Evolutionary conservation across 2,329 filamentous ascomycete genomes (phyloP).

Genomic region (Colletotrichum tanaceti): DNA sequence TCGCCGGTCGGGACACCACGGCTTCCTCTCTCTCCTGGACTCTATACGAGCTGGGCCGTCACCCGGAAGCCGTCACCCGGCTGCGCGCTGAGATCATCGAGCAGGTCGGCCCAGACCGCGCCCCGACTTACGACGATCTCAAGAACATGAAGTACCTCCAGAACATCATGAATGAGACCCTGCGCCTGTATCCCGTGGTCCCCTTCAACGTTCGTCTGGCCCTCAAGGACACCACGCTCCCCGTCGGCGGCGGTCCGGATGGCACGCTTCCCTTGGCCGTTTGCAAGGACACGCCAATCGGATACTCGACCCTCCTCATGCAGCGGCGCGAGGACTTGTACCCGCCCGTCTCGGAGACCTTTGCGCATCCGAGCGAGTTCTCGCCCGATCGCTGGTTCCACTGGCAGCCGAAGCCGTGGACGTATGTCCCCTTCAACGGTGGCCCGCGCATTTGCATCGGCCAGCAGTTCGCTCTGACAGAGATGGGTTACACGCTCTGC

Average conservation of each 20-base stretch:
- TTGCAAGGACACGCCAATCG: constrained; percentile 72
- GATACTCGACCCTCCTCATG: constrained; percentile 77
- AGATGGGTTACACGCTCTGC: constrained; percentile 79
- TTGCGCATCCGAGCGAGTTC: constrained; percentile 63
- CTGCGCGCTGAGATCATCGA: constrained; percentile 79
- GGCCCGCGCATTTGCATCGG: constrained; percentile 81
- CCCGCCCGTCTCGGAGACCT: constrained; percentile 59
- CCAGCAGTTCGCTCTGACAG: constrained; percentile 84
- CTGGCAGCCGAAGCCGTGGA: constrained; percentile 74
- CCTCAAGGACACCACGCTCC: constrained; percentile 79
- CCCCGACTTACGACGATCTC: constrained; percentile 81
- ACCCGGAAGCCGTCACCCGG: constrained; percentile 74
- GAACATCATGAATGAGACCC: constrained; percentile 79
- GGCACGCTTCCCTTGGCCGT: constrained; percentile 71
- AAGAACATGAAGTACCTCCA: constrained; percentile 89
- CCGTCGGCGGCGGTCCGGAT: constrained; percentile 75
- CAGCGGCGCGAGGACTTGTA: constrained; percentile 76
- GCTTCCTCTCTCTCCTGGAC: constrained; percentile 83
- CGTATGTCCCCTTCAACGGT: constrained; percentile 81
- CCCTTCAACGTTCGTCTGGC: constrained; percentile 83
- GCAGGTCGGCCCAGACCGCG: constrained; percentile 70
- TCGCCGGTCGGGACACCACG: constrained; percentile 90
- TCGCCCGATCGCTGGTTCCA: constrained; percentile 74
- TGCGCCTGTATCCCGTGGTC: constrained; percentile 81
- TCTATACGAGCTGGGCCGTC: constrained; percentile 82